Conservation (phyloP, 441 rosid genomes). For the Erodium chrysanthum region DNA sequence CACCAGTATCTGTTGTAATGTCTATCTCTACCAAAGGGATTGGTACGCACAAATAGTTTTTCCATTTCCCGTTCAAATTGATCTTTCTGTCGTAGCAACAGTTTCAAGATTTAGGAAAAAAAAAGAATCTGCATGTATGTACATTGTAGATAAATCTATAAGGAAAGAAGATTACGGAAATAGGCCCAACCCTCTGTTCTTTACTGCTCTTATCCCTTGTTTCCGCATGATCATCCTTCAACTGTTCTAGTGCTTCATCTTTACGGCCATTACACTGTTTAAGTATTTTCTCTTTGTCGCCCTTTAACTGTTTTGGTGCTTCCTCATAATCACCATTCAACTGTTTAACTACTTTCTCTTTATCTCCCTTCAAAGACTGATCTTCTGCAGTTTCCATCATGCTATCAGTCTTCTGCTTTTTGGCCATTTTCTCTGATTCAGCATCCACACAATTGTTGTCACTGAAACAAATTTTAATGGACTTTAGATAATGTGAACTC, state of each 20-base stretch:
- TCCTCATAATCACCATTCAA: slow-evolving; percentile 13
- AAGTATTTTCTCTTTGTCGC: slow-evolving; percentile 13
- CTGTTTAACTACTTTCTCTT: neutral
- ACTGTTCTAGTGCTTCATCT: slow-evolving; percentile 27
- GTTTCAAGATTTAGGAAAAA: slow-evolving; percentile 10
- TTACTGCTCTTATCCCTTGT: slow-evolving; percentile 41
- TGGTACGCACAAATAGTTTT: slow-evolving; percentile 57
- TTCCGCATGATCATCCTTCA: slow-evolving; percentile 37
- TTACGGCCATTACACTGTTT: neutral
- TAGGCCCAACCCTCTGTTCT: slow-evolving; percentile 51
- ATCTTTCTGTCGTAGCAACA: slow-evolving; percentile 41
- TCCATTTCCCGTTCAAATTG: slow-evolving; percentile 82
- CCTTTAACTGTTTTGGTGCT: slow-evolving; percentile 26
- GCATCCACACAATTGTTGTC: slow-evolving; percentile 29
- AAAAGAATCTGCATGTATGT: neutral
- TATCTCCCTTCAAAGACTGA: slow-evolving; percentile 17
- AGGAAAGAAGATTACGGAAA: slow-evolving; percentile 12
- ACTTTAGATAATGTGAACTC: slow-evolving; percentile 18
- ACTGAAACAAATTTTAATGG: slow-evolving; percentile 25
- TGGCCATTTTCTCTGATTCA: slow-evolving; percentile 36
- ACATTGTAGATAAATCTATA: slow-evolving; percentile 7
- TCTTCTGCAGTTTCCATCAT: slow-evolving; percentile 21
- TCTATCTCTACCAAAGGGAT: slow-evolving; percentile 74
- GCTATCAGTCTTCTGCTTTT: slow-evolving; percentile 36
- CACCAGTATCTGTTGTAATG: slow-evolving; percentile 87